These are phyloP conservation scores for Pythium brassicae DNA, from an alignment of 352 stramenopile species.

Conservation along the genomic window DNA sequence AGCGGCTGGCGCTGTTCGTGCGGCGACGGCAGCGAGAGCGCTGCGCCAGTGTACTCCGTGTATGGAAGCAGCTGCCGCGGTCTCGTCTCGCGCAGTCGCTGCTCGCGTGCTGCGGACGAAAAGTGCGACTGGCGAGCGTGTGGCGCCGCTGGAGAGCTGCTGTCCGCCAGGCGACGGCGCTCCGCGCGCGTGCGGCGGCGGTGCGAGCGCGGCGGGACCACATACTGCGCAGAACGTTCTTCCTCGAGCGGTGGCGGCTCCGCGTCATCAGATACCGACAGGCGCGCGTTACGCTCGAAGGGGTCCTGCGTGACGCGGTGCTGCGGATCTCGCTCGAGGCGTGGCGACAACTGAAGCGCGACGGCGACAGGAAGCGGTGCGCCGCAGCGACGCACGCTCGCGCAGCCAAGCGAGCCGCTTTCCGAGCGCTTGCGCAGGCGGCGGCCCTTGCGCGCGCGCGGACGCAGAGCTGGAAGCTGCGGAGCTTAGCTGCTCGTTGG, in stretches of 20 bases:
- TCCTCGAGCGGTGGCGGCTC: not conserved
- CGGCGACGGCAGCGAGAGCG: not conserved
- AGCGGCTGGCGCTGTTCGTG: not conserved
- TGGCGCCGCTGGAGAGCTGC: constrained; percentile 1
- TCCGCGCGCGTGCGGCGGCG: not conserved
- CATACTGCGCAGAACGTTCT: not conserved
- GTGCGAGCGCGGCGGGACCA: not conserved
- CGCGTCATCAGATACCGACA: not conserved
- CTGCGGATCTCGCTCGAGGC: not conserved
- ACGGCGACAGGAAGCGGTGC: not conserved
- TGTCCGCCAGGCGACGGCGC: not conserved
- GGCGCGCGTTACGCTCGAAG: not conserved
- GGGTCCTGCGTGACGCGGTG: not conserved
- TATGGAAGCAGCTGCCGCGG: constrained; percentile 2
- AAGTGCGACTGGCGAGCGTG: not conserved
- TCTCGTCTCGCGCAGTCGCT: not conserved
- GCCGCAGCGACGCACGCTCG: not conserved
- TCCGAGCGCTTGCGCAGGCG: not conserved
- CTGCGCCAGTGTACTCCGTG: not conserved
- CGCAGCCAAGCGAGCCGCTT: not conserved
- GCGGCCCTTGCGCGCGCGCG: not conserved
- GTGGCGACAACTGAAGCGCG: not conserved
- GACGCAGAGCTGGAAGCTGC: not conserved
- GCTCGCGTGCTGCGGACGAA: not conserved
- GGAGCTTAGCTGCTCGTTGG: not conserved